Evolutionary conservation across 768 basidiomycete species (phyloP).

Genomic region (Boletus rubroflammeus): DNA sequence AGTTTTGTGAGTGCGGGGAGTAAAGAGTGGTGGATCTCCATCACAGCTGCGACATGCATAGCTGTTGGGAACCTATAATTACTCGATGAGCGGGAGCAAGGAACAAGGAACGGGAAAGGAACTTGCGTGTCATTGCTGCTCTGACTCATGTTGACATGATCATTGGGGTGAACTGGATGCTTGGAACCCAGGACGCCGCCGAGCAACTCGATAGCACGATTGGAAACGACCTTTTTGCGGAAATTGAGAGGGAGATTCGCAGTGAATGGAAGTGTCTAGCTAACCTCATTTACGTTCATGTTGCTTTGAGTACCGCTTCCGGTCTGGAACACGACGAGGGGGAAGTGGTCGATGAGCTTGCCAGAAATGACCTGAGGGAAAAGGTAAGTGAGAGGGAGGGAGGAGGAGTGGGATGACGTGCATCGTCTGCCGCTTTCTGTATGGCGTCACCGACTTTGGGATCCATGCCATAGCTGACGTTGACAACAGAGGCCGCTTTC

Average conservation of each 20-base stretch:
- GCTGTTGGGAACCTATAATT: constrained; percentile 87
- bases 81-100: neutral
- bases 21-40: constrained; percentile 74
- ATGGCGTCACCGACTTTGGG: constrained; percentile 85
- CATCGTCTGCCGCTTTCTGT: constrained; percentile 91
- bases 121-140: constrained; percentile 96
- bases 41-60: constrained; percentile 97
- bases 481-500: constrained; percentile 92
- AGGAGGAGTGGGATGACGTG: constrained; percentile 31
- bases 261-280: neutral
- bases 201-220: constrained; percentile 94
- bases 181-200: constrained; percentile 95
- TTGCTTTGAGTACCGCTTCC: constrained; percentile 99
- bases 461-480: constrained; percentile 87
- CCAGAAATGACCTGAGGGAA: constrained; percentile 84
- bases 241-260: neutral
- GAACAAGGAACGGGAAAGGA: neutral
- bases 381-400: neutral
- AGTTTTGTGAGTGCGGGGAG: constrained; percentile 85
- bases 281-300: constrained; percentile 97
- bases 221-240: constrained; percentile 79
- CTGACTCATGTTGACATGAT: constrained; percentile 99
- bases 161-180: constrained; percentile 97
- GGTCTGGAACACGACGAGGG: constrained; percentile 98
- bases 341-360: constrained; percentile 92